These are phyloP conservation scores for Dillenia turbinata DNA, from an alignment of 164 flowering plant genomes.

Conservation along the genomic window DNA sequence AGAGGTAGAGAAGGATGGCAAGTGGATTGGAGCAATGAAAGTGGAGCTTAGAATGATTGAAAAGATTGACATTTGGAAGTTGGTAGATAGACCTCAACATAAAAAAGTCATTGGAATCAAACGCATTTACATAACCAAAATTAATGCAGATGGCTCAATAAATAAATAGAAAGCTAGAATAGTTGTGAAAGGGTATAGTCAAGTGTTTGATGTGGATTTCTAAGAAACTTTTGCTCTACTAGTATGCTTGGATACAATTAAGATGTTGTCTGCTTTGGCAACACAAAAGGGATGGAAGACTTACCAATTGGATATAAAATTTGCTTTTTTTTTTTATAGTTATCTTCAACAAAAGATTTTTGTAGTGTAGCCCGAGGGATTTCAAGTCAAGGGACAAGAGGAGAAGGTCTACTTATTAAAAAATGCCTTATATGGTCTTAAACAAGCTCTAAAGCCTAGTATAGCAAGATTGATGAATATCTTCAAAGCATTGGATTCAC, in stretches of 20 bases:
- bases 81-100: not conserved
- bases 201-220: not conserved
- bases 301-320: constrained; percentile 1
- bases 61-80: not conserved
- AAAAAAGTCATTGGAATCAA: constrained; percentile 1
- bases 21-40: not conserved
- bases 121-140: not conserved
- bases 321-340: not conserved
- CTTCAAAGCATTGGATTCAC: not conserved
- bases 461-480: constrained; percentile 1
- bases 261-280: not conserved
- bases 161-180: not conserved
- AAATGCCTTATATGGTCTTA: not conserved
- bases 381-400: not conserved
- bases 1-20: not conserved
- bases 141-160: not conserved
- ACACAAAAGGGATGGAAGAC: not conserved
- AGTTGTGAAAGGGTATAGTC: not conserved
- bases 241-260: not conserved
- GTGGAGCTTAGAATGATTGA: not conserved
- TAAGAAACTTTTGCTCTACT: not conserved
- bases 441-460: constrained; percentile 3
- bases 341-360: not conserved
- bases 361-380: constrained; percentile 2
- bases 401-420: constrained; percentile 3